Evolutionary conservation across 768 basidiomycete species (phyloP).

Genomic region (Rubroboletus pulcherrimus): DNA sequence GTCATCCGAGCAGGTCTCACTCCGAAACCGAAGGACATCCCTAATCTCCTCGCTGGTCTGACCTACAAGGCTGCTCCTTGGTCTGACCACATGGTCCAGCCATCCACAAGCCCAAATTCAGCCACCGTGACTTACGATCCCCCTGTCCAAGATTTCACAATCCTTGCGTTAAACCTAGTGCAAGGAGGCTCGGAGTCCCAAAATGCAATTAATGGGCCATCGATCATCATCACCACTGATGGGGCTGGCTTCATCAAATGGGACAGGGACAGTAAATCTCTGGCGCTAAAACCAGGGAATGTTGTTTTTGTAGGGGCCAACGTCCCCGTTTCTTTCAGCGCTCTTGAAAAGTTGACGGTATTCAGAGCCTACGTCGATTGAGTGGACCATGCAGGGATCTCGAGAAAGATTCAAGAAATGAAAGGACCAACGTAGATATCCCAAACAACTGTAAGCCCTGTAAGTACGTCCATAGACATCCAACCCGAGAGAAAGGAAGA

Average conservation of each 20-base stretch:
- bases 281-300: conserved; percentile 58
- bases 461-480: neutral
- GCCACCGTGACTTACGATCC: conserved; percentile 74
- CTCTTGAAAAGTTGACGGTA: conserved; percentile 24
- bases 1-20: conserved; percentile 98
- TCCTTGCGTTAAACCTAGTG: conserved; percentile 58
- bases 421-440: neutral
- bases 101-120: conserved; percentile 45
- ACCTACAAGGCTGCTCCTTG: conserved; percentile 77
- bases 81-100: conserved; percentile 64
- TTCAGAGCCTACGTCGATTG: conserved; percentile 30
- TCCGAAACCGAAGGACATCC: conserved; percentile 92
- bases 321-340: conserved; percentile 47
- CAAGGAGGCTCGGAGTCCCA: conserved; percentile 51
- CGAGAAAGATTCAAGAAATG: neutral
- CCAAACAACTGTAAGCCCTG: neutral
- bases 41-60: conserved; percentile 81
- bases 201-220: conserved; percentile 72
- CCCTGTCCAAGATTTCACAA: conserved; percentile 91
- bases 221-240: conserved; percentile 72
- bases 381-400: neutral
- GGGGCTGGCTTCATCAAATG: conserved; percentile 60
- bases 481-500: neutral
- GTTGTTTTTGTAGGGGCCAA: conserved; percentile 83
- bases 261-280: conserved; percentile 33